Conservation (phyloP, 2,329 filamentous ascomycete species). For the Drechslera avenae region DNA sequence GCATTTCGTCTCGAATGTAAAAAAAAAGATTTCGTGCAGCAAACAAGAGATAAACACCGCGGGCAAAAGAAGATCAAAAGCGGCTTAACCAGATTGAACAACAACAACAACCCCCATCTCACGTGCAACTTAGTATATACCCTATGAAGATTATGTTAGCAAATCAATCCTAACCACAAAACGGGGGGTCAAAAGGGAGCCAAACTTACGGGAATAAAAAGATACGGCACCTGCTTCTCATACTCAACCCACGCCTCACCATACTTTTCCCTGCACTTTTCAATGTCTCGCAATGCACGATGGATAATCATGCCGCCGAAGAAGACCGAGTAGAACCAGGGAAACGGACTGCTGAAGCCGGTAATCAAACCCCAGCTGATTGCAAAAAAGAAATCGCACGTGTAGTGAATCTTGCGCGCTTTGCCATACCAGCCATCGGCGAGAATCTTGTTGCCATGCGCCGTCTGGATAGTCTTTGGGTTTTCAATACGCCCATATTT, state of each 20-base stretch:
- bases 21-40: too few relatives aligned
- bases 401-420: slow-evolving; percentile 81
- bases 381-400: slow-evolving; percentile 79
- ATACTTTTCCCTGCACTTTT: slow-evolving; percentile 77
- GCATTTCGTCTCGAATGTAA: too few relatives aligned
- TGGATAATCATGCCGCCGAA: slow-evolving; percentile 81
- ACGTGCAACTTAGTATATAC: slow-evolving; percentile 10
- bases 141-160: slow-evolving; percentile 2
- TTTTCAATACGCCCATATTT: slow-evolving; percentile 84
- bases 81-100: too few relatives aligned
- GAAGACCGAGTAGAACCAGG: slow-evolving; percentile 88
- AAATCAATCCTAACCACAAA: too few relatives aligned
- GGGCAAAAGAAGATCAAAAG: too few relatives aligned
- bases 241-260: slow-evolving; percentile 83
- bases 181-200: neutral
- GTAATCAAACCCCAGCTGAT: slow-evolving; percentile 80
- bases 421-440: slow-evolving; percentile 80
- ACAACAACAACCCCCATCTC: too few relatives aligned
- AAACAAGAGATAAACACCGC: too few relatives aligned
- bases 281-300: slow-evolving; percentile 75
- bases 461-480: slow-evolving; percentile 75
- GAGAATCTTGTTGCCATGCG: slow-evolving; percentile 75
- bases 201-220: slow-evolving; percentile 72
- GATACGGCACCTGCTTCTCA: slow-evolving; percentile 76
- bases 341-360: slow-evolving; percentile 79